Base-by-base conservation (phyloP, 352 stramenopile genomes). In the Globisporangium echinulatum region DNA sequence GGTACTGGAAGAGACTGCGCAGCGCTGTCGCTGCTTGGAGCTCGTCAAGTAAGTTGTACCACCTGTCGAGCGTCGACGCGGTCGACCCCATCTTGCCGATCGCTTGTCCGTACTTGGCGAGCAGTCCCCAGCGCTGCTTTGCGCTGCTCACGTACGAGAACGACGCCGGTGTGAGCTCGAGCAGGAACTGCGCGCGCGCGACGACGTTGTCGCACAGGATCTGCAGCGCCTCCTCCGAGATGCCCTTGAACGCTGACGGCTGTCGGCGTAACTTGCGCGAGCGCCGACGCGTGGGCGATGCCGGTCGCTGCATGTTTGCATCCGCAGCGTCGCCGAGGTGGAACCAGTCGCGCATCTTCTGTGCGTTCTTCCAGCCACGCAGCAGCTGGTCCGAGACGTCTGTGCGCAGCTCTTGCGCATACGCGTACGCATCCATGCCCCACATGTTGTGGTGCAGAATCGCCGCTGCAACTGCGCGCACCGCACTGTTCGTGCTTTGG, bases 401-500 rank as follows among this genome's bases (percentile, higher is more conserved):
- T 5, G 46, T 56, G 6, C 76, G 75, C 14, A 91, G 62, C 59
- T 77, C 74, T 57, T 87, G 68, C 5, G 79, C 71, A 40, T 85
- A 79, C 4, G 82, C 81, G 48, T 79, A 90, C 10, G 85, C 85
- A 67, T 94, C 85, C 76, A 92, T 87, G 15, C 79, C 77, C 80
- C 79, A 92, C 85, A 92, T 90, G 54, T 94, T 94, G 56, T 94
- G 85, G 54, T 94, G 82, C 33, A 94, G 66, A 63, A 94, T 91
- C 25, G 82, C 82, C 38, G 85, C 85, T n/a, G 77, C 77, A 0
- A 85, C 79, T 10, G 80, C 75, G 50, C 79, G 79, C 51, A 94
- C 82, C 8, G 85, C 85, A 6, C 66, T 68, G 54, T 79, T 89
- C 39, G 92, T 62, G 14, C 54, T 62, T 11, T 71, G 58, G 36